A percentile compares a stretch with the other conserved stretches of the same genome.
These are phyloP conservation scores for Panus rudis DNA, from an alignment of 768 basidiomycete species.

Conservation along the genomic window DNA sequence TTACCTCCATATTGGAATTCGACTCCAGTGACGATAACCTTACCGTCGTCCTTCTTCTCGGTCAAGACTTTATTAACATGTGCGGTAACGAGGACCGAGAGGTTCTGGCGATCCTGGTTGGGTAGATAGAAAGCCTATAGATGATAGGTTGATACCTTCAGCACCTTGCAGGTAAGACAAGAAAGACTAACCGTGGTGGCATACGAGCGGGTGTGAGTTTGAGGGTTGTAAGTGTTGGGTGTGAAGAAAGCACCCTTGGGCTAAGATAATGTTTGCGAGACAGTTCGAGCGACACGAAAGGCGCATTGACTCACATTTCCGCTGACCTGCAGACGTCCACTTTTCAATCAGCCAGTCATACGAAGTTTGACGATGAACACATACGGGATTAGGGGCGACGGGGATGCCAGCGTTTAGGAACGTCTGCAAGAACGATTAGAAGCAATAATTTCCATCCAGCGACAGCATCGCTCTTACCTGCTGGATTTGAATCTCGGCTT, in stretches of 20 bases:
- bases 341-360: not conserved
- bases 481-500: slow-evolving; percentile 6
- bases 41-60: not conserved
- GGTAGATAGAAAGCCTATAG: slow-evolving; percentile 9
- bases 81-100: slow-evolving; percentile 7
- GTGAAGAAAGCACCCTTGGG: slow-evolving; percentile 4
- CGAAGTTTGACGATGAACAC: too few species aligned
- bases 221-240: slow-evolving; percentile 8
- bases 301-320: slow-evolving; percentile 5
- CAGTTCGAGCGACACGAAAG: not conserved
- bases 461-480: slow-evolving; percentile 2
- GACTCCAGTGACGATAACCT: slow-evolving; percentile 3
- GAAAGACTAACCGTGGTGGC: slow-evolving; percentile 8
- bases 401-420: not conserved
- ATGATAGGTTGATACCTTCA: not conserved
- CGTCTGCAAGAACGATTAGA: not conserved
- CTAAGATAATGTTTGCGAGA: not conserved
- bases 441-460: too few species aligned
- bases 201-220: slow-evolving; percentile 8
- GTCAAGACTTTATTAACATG: slow-evolving; percentile 6
- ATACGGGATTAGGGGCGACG: not conserved
- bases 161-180: too few species aligned
- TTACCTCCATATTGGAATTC: slow-evolving; percentile 6
- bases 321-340: not conserved
- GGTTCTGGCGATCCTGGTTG: slow-evolving; percentile 10